Evolutionary conservation across 768 basidiomycete species (phyloP).

Genomic region (Tricholoma sp.): DNA sequence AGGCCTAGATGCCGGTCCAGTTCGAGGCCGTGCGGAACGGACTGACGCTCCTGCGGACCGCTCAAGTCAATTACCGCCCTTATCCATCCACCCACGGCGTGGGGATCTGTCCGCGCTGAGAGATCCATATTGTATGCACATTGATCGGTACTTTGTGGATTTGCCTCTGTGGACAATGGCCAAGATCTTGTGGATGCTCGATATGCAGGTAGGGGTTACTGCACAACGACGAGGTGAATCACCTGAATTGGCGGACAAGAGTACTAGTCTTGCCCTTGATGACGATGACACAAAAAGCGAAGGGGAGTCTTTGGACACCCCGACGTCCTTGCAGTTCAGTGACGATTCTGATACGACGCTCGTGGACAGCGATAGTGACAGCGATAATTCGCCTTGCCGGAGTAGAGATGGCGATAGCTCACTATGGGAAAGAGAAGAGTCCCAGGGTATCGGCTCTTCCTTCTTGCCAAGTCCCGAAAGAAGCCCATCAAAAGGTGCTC

Average conservation of each 20-base stretch:
- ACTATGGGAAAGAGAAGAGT: constrained; percentile 1
- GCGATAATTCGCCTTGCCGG: constrained; percentile 16
- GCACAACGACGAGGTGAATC: constrained; percentile 1
- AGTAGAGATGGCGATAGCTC: constrained; percentile 11
- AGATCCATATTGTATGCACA: constrained; percentile 49
- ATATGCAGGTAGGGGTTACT: constrained; percentile 37
- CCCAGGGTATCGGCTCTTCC: background rate
- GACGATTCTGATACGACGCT: constrained; percentile 56
- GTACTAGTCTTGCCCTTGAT: constrained; percentile 7
- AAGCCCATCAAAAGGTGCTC: background rate
- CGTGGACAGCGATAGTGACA: constrained; percentile 44
- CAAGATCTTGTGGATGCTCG: constrained; percentile 62
- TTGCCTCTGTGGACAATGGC: constrained; percentile 62
- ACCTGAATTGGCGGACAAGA: constrained; percentile 12
- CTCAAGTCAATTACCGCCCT: constrained; percentile 23
- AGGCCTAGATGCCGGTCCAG: constrained; percentile 4
- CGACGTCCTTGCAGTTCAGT: constrained; percentile 30
- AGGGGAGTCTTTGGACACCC: constrained; percentile 27
- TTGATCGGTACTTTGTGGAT: constrained; percentile 55
- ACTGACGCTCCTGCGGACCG: constrained; percentile 12
- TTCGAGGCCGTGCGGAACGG: constrained; percentile 10
- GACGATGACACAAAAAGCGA: constrained; percentile 23
- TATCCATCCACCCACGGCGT: constrained; percentile 52
- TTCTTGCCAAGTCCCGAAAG: background rate
- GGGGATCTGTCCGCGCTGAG: constrained; percentile 57